Evolutionary conservation across 768 basidiomycete genomes (phyloP).

Genomic region (Boletales sp.): DNA sequence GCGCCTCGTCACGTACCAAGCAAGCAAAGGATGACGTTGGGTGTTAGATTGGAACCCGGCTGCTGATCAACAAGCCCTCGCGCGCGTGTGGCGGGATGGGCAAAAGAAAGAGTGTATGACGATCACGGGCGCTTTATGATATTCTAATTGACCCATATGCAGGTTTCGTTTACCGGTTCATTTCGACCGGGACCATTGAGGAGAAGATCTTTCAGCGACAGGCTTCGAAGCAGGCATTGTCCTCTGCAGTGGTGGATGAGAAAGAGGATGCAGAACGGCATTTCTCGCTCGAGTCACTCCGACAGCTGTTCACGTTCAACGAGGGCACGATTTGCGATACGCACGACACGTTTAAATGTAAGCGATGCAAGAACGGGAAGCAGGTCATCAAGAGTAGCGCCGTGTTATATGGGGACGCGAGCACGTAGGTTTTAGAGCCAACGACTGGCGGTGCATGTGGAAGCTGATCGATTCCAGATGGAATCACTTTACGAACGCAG

Average conservation of each 20-base stretch:
- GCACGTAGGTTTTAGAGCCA: constrained; percentile 66
- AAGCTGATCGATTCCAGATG: constrained; percentile 51
- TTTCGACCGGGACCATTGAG: constrained; percentile 95
- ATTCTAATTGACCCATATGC: neutral
- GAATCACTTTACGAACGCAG: constrained; percentile 94
- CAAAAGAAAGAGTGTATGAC: constrained; percentile 97
- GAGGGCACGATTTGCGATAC: constrained; percentile 87
- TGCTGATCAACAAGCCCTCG: constrained; percentile 96
- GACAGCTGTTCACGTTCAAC: constrained; percentile 90
- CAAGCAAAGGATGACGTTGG: neutral
- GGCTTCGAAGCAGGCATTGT: constrained; percentile 92
- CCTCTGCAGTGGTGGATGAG: constrained; percentile 97
- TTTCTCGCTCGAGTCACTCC: constrained; percentile 84
- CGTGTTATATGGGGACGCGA: constrained; percentile 92
- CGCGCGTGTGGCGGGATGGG: constrained; percentile 98
- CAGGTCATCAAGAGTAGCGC: constrained; percentile 82
- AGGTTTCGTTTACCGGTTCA: constrained; percentile 99
- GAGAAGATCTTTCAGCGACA: constrained; percentile 99
- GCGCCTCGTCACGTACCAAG: neutral
- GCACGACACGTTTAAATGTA: constrained; percentile 98
- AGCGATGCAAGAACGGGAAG: constrained; percentile 81
- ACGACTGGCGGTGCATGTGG: too few relatives aligned
- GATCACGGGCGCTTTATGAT: neutral
- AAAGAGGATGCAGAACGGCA: constrained; percentile 94
- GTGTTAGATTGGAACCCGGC: constrained; percentile 95